These are phyloP conservation scores for Pterocarpus macrocarpus DNA, from an alignment of 306 rosid species.

Conservation along the genomic window DNA sequence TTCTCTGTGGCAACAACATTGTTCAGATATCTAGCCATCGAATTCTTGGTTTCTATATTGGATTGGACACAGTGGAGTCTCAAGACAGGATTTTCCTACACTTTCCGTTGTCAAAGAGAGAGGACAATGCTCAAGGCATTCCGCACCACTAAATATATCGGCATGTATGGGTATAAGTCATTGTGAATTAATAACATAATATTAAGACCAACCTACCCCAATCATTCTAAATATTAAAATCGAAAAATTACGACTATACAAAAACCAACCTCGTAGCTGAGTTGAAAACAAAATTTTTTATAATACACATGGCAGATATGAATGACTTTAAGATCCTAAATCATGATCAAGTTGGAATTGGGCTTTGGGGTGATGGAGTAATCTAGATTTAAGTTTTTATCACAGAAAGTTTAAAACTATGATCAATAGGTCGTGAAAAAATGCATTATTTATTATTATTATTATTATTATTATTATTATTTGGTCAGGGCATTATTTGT, in stretches of 20 bases:
- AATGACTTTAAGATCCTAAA: neutral
- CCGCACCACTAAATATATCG: slow-evolving; percentile 24
- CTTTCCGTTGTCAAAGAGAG: slow-evolving; percentile 46
- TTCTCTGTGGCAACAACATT: slow-evolving; percentile 28
- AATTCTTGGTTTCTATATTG: slow-evolving; percentile 21
- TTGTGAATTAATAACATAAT: slow-evolving; percentile 12
- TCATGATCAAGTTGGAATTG: neutral
- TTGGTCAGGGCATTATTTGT: no score
- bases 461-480: no score
- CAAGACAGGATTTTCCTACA: slow-evolving; percentile 41
- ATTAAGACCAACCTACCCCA: neutral
- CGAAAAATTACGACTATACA: slow-evolving; percentile 2
- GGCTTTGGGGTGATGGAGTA: neutral
- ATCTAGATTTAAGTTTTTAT: no score
- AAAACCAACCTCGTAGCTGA: neutral
- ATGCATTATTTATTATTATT: no score
- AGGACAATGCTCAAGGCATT: neutral
- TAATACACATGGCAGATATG: neutral
- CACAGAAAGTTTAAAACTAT: no score
- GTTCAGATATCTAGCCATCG: slow-evolving; percentile 4
- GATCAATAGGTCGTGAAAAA: no score
- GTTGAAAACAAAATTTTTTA: neutral
- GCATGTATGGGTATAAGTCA: neutral
- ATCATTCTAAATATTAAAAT: slow-evolving; percentile 29
- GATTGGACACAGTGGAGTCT: slow-evolving; percentile 26